Base-by-base conservation (phyloP, 345 rosid species). In the Dipteronia sinensis region DNA sequence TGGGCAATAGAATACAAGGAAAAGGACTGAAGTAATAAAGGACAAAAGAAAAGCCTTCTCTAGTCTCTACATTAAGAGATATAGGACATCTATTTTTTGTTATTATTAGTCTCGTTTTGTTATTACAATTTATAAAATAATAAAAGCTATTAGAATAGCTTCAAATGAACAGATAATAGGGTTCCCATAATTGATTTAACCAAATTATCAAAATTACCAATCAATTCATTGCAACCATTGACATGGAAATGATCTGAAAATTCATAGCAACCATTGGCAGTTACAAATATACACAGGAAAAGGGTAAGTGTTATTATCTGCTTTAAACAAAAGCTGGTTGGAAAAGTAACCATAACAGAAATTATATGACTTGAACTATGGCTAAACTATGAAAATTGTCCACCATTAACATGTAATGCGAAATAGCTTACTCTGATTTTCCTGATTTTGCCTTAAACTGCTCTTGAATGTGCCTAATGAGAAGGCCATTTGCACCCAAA, bases 401-500 rank as follows among this genome's bases (percentile, higher is more conserved):
- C 61, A 65, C 49, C 63, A 38, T 34, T 9, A 58, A 78, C 31
- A 58, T 16, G 2, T 13, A 65, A 11, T 22, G 29, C n/a, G 29
- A 62, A 51, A 44, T 64, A 80, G 76, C 97, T 89, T 88, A 95
- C 99, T 89, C 99, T 82, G 98, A 89, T 90, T 90, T 93, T 75
- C 89, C 99, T 61, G 97, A 86, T 82, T 89, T 93, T 63, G 92
- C 96, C 91, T 87, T 93, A 74, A 95, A 91, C 87, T 93, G 97
- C 87, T 95, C 98, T 78, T 93, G 97, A 72, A 95, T 95, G 75
- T 87, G 97, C 94, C 81, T 90, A 79, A 93, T 92, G 70, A 93
- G 99, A 82, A 93, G 92, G 73, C 97, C 96, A 84, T 93, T 93
- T 85, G 99, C 97, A 77, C 97, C 99, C 56, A 93, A 78, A 42